A percentile compares a stretch with the other conserved stretches of the same genome.
phyloP scores from a whole-genome alignment of 306 rosid species.

The Clitoria ternatea region DNA sequence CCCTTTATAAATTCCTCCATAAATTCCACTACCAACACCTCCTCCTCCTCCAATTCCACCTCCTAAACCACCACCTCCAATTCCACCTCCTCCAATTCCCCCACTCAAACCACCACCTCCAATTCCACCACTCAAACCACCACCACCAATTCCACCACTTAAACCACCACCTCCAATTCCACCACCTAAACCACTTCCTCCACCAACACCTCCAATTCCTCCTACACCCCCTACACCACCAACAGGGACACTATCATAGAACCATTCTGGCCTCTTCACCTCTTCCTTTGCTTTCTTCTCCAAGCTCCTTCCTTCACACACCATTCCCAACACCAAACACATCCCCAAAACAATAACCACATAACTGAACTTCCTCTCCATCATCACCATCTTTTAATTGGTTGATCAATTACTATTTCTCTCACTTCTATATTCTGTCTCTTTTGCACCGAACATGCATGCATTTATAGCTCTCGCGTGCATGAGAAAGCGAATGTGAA shows the following conservation, averaged over 20 bases:
- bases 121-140: slow-evolving; percentile 10
- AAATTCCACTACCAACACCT: neutral
- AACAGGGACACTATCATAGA: slow-evolving; percentile 15
- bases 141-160: slow-evolving; percentile 17
- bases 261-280: slow-evolving; percentile 41
- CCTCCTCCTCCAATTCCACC: neutral
- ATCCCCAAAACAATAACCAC: slow-evolving; percentile 32
- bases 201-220: neutral
- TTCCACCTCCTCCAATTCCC: neutral
- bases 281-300: slow-evolving; percentile 27
- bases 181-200: slow-evolving; percentile 21
- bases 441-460: slow-evolving; percentile 16
- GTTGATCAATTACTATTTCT: no score
- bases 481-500: neutral
- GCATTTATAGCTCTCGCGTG: slow-evolving; percentile 27
- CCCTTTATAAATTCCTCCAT: neutral
- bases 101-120: slow-evolving; percentile 29
- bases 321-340: slow-evolving; percentile 32
- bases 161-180: slow-evolving; percentile 20
- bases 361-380: slow-evolving; percentile 36
- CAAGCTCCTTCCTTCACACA: slow-evolving; percentile 39
- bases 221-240: slow-evolving; percentile 27
- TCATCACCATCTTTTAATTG: slow-evolving; percentile 19
- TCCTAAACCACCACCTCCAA: slow-evolving; percentile 20
- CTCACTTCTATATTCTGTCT: no score